Evolutionary conservation across 73 alveolate species (phyloP).

Genomic region (Stentor coeruleus): DNA sequence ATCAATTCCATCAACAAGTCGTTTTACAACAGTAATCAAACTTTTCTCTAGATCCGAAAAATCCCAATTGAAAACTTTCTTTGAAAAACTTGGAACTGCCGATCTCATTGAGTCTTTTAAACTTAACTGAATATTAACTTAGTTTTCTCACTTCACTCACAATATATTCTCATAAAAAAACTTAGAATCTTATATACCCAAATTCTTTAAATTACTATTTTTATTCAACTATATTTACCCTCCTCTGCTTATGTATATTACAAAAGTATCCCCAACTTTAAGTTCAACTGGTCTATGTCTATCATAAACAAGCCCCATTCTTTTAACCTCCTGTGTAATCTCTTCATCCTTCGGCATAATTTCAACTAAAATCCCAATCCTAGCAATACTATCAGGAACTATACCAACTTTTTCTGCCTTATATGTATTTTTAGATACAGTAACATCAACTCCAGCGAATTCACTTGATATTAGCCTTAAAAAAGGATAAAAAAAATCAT

Average conservation of each 20-base stretch:
- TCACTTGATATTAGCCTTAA: constrained; percentile 7
- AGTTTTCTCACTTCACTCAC: too few relatives aligned
- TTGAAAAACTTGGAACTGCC: not conserved
- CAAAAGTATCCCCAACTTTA: constrained; percentile 26
- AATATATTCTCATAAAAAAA: too few relatives aligned
- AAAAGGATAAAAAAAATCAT: constrained; percentile 21
- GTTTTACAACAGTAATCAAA: not conserved
- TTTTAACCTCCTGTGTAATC: constrained; percentile 12
- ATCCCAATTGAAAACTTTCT: not conserved
- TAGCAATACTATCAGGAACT: constrained; percentile 26
- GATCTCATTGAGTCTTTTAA: too few relatives aligned
- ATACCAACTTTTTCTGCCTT: constrained; percentile 26
- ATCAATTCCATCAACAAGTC: not conserved
- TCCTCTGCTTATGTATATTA: constrained; percentile 25
- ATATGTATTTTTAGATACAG: not conserved
- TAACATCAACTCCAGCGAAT: constrained; percentile 29
- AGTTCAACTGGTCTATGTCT: constrained; percentile 22
- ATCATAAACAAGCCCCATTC: constrained; percentile 24
- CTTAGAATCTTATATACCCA: not conserved
- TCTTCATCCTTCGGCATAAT: not conserved
- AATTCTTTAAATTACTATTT: not conserved
- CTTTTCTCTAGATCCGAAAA: not conserved
- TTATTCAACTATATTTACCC: not conserved
- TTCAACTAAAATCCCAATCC: constrained; percentile 18
- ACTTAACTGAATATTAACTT: too few relatives aligned